These are phyloP conservation scores for Saccharomycopsis oosterbeekiorum DNA, from an alignment of 805 yeast genomes.

Conservation along the genomic window DNA sequence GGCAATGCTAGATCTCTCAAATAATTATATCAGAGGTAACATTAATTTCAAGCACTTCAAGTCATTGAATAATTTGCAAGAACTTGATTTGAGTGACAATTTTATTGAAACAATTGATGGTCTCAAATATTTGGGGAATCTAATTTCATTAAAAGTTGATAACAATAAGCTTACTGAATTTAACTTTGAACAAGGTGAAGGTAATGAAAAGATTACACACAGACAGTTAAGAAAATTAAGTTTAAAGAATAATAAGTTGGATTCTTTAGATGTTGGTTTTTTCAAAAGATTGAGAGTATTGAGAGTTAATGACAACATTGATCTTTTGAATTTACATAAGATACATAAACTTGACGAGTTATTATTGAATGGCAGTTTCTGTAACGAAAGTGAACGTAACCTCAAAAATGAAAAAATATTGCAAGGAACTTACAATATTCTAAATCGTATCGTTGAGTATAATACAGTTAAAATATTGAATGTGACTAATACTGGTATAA, in stretches of 20 bases:
- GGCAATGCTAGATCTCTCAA: constrained; percentile 22
- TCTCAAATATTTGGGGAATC: constrained; percentile 25
- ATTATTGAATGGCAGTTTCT: constrained; percentile 10
- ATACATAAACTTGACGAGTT: constrained; percentile 15
- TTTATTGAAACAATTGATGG: constrained; percentile 28
- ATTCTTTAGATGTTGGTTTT: constrained; percentile 3
- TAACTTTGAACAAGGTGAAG: constrained; percentile 4
- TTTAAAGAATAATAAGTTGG: constrained; percentile 10
- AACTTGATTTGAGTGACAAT: constrained; percentile 27
- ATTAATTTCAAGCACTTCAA: constrained; percentile 25
- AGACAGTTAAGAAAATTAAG: constrained; percentile 14
- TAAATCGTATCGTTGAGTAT: constrained; percentile 5
- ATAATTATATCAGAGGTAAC: constrained; percentile 23
- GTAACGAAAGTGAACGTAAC: not conserved
- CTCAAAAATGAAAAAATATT: not conserved
- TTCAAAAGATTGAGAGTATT: constrained; percentile 22
- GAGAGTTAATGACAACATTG: constrained; percentile 32
- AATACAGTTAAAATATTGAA: constrained; percentile 13
- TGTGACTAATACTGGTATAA: constrained; percentile 6
- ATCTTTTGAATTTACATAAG: constrained; percentile 4
- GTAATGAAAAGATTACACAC: constrained; percentile 3
- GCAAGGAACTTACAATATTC: not conserved
- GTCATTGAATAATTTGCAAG: constrained; percentile 22
- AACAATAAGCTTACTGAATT: constrained; percentile 7
- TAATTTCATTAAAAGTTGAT: constrained; percentile 24